These are phyloP conservation scores for Hibiscus syriacus DNA, from an alignment of 345 rosid species.

Conservation along the genomic window DNA sequence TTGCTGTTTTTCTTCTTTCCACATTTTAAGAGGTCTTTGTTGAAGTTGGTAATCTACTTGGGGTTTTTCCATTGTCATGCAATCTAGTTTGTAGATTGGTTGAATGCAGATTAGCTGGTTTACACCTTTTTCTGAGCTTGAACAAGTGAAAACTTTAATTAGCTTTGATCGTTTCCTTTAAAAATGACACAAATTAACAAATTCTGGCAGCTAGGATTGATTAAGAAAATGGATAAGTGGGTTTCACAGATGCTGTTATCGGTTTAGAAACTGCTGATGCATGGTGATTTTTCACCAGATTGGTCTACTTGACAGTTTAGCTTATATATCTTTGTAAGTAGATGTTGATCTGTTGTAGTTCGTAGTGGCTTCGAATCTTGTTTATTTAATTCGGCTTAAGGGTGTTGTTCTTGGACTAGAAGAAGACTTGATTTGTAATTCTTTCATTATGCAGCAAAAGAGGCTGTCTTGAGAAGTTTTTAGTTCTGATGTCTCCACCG, in stretches of 20 bases:
- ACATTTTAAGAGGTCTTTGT: not conserved
- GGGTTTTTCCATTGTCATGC: not conserved
- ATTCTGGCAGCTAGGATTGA: not conserved
- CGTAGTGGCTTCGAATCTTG: not conserved
- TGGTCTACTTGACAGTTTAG: not conserved
- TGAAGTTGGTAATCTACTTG: not conserved
- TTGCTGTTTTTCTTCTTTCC: not conserved
- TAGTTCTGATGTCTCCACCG: conserved; percentile 64
- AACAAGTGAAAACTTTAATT: not conserved
- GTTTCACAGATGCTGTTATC: not conserved
- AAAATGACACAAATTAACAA: not conserved
- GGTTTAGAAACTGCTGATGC: too few relatives aligned
- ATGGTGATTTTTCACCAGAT: not conserved
- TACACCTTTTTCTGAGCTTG: not conserved
- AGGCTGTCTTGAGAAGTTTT: conserved; percentile 11
- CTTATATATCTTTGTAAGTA: not conserved
- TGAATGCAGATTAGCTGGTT: not conserved
- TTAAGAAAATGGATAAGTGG: not conserved
- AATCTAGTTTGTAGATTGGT: not conserved
- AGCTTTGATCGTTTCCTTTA: not conserved
- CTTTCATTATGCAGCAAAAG: conserved; percentile 13
- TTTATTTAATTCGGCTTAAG: not conserved
- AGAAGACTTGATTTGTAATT: conserved; percentile 9
- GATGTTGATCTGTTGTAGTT: not conserved
- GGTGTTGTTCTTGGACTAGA: not conserved